Percentiles rank a stretch among this genome's conserved stretches.
These are phyloP conservation scores for Microcos paniculata DNA, from an alignment of 345 rosid genomes.

Conservation along the genomic window DNA sequence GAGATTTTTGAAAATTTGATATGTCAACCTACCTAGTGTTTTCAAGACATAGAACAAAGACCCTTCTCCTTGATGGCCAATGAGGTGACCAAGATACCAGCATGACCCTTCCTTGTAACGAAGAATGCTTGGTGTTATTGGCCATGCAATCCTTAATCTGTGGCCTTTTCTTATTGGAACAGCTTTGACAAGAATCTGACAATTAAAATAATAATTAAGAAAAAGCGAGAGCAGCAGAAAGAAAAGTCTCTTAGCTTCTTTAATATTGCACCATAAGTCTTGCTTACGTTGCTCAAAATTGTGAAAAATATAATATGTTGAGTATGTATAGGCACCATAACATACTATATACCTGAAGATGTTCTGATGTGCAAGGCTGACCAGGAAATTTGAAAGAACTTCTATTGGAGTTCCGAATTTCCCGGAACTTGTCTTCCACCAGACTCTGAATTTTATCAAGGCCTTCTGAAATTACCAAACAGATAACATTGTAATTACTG, in stretches of 20 bases:
- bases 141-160: conserved; percentile 73
- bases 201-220: conserved; percentile 13
- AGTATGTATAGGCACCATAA: not conserved
- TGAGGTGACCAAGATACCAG: conserved; percentile 84
- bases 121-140: conserved; percentile 76
- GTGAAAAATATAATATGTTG: not conserved
- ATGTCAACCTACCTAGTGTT: conserved; percentile 65
- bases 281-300: not conserved
- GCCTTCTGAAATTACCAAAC: conserved; percentile 10
- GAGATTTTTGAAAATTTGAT: not conserved
- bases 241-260: not conserved
- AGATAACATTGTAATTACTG: conserved; percentile 16
- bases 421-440: not conserved
- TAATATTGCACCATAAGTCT: not conserved
- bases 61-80: conserved; percentile 95
- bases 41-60: conserved; percentile 80
- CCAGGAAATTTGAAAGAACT: conserved; percentile 54
- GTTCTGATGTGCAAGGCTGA: conserved; percentile 76
- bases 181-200: conserved; percentile 75
- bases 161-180: conserved; percentile 90
- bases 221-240: not conserved
- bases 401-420: conserved; percentile 11
- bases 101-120: conserved; percentile 83
- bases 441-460: no score
- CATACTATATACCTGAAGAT: conserved; percentile 64